Percentiles rank a stretch among this genome's conserved stretches.
Conservation (phyloP, 2,329 filamentous ascomycete genomes). For the Colletotrichum magnum region DNA sequence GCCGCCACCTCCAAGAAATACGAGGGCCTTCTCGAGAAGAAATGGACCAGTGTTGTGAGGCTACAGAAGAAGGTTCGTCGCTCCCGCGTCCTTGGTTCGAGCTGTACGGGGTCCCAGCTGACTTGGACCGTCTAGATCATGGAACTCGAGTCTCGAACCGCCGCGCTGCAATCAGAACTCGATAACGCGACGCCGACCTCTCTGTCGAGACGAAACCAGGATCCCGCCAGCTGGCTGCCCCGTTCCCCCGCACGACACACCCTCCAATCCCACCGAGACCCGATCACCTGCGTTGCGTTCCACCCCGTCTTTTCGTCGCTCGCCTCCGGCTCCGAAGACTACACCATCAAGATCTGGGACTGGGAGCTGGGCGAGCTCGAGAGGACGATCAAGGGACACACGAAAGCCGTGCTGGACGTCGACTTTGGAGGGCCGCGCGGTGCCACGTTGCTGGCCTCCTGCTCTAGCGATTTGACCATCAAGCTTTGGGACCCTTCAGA, state of each 20-base stretch:
- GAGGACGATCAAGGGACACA: conserved; percentile 92
- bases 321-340: conserved; percentile 92
- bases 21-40: conserved; percentile 94
- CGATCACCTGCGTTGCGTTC: conserved; percentile 91
- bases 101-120: not conserved
- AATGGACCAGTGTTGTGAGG: conserved; percentile 96
- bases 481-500: conserved; percentile 95
- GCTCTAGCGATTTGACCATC: conserved; percentile 91
- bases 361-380: conserved; percentile 95
- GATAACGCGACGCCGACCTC: conserved; percentile 85
- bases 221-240: conserved; percentile 90
- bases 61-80: conserved; percentile 89
- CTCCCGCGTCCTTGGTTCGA: not conserved
- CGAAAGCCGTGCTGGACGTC: conserved; percentile 87
- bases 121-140: conserved; percentile 76
- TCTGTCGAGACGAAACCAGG: conserved; percentile 83
- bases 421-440: conserved; percentile 91
- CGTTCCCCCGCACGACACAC: conserved; percentile 84
- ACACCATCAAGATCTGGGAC: conserved; percentile 97
- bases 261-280: conserved; percentile 84
- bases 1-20: conserved; percentile 91
- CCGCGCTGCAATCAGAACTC: conserved; percentile 83
- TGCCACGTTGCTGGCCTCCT: conserved; percentile 78
- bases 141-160: conserved; percentile 86
- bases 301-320: conserved; percentile 93